Percentiles rank a stretch among this genome's conserved stretches.
Evolutionary conservation across 768 basidiomycete genomes (phyloP).

Genomic region (Agaricus bisporus): DNA sequence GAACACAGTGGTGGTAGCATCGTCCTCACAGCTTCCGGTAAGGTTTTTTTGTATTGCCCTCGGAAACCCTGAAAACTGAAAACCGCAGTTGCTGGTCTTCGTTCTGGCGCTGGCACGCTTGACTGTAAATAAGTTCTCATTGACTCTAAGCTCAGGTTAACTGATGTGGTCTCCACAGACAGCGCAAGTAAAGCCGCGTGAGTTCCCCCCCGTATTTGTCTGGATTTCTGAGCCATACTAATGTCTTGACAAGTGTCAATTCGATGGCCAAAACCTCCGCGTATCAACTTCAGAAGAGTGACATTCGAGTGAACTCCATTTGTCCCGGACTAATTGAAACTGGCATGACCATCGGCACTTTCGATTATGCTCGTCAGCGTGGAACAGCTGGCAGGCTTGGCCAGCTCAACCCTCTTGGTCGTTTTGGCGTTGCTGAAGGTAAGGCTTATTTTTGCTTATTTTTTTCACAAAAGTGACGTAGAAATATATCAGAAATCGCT

Average conservation of each 20-base stretch:
- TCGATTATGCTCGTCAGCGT: constrained; percentile 68
- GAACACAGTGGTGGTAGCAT: constrained; percentile 71
- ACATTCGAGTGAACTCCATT: constrained; percentile 84
- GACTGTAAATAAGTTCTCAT: constrained; percentile 54
- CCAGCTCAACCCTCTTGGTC: constrained; percentile 75
- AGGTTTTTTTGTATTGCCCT: constrained; percentile 19
- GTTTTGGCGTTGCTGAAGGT: constrained; percentile 83
- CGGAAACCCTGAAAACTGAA: constrained; percentile 1
- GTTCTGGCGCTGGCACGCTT: constrained; percentile 74
- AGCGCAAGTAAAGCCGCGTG: constrained; percentile 93
- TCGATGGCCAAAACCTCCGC: constrained; percentile 79
- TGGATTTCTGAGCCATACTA: not conserved
- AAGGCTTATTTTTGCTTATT: constrained; percentile 5
- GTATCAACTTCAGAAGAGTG: constrained; percentile 73
- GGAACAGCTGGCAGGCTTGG: constrained; percentile 78
- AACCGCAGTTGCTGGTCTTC: constrained; percentile 68
- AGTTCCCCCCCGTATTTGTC: constrained; percentile 20
- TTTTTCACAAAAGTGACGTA: too few relatives aligned
- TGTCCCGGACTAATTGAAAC: constrained; percentile 94
- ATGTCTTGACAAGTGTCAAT: constrained; percentile 56
- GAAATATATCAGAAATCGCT: constrained; percentile 62
- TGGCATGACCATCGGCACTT: constrained; percentile 78
- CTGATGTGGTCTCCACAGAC: constrained; percentile 36
- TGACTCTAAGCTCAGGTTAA: not conserved
- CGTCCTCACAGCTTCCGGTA: constrained; percentile 81